These are phyloP conservation scores for Balakata baccata DNA, from an alignment of 345 rosid genomes.

Conservation along the genomic window DNA sequence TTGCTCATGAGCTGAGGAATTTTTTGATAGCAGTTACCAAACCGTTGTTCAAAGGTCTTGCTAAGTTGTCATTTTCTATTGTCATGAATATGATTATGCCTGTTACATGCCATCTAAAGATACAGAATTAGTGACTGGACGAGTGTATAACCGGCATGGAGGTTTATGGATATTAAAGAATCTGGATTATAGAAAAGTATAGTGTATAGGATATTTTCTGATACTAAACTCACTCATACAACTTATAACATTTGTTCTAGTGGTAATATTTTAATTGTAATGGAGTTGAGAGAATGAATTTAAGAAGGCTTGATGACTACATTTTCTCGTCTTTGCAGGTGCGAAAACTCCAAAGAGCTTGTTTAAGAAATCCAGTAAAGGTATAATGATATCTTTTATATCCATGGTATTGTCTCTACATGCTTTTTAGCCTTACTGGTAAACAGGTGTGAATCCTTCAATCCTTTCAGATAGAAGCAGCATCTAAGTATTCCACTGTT, in stretches of 20 bases:
- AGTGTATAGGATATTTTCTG: background rate
- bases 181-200: background rate
- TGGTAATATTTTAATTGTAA: background rate
- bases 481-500: slow-evolving; percentile 87
- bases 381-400: slow-evolving; percentile 31
- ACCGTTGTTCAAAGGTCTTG: background rate
- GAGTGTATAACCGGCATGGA: background rate
- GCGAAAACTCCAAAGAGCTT: slow-evolving; percentile 85
- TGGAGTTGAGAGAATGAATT: slow-evolving; percentile 5
- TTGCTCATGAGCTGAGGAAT: background rate
- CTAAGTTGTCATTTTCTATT: background rate
- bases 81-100: background rate
- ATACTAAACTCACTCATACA: background rate
- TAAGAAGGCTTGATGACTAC: slow-evolving; percentile 11
- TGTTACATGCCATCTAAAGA: background rate
- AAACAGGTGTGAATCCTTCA: slow-evolving; percentile 13
- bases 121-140: background rate
- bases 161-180: background rate
- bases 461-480: slow-evolving; percentile 74
- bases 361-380: slow-evolving; percentile 88
- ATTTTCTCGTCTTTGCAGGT: slow-evolving; percentile 49
- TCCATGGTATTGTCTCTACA: background rate
- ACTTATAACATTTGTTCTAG: background rate
- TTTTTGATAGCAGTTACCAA: background rate
- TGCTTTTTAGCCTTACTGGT: slow-evolving; percentile 6